Conservation (phyloP, 768 basidiomycete genomes). For the Macrolepiota dolichaula region DNA sequence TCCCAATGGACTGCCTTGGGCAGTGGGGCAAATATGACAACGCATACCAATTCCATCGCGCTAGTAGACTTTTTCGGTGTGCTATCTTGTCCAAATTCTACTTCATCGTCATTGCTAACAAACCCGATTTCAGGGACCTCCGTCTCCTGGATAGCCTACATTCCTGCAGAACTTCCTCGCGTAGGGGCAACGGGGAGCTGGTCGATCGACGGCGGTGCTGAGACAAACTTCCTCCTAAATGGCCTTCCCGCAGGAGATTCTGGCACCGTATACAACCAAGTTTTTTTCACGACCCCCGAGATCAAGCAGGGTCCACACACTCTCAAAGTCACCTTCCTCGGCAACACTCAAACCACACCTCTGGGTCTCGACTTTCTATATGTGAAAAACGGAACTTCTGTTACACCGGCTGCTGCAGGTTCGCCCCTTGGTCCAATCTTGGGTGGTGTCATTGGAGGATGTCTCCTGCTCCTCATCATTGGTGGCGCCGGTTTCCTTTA, state of each 20-base stretch:
- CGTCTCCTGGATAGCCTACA: slow-evolving; percentile 12
- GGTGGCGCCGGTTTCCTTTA: slow-evolving; percentile 10
- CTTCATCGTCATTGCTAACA: slow-evolving; percentile 15
- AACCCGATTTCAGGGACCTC: slow-evolving; percentile 7
- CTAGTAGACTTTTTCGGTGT: slow-evolving; percentile 22
- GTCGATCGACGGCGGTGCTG: slow-evolving; percentile 18
- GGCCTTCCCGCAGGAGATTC: slow-evolving; percentile 14
- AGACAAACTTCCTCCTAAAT: slow-evolving; percentile 17
- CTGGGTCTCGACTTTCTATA: slow-evolving; percentile 23
- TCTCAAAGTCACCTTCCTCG: slow-evolving; percentile 20
- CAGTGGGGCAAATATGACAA: slow-evolving; percentile 17
- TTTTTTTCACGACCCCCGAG: slow-evolving; percentile 22
- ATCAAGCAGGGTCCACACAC: slow-evolving; percentile 19
- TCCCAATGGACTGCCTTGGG: slow-evolving; percentile 20
- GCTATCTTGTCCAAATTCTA: background rate
- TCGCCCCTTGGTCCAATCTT: slow-evolving; percentile 17
- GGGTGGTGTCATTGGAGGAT: slow-evolving; percentile 20
- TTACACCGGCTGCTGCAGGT: background rate
- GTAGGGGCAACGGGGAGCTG: slow-evolving; percentile 13
- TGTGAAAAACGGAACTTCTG: slow-evolving; percentile 18
- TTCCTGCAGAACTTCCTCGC: slow-evolving; percentile 9
- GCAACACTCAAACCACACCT: slow-evolving; percentile 19
- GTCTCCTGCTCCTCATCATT: slow-evolving; percentile 14
- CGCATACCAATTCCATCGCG: slow-evolving; percentile 12
- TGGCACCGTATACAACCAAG: slow-evolving; percentile 20